phyloP scores from a whole-genome alignment of 352 stramenopile species.

The Phytophthora fragariae region DNA sequence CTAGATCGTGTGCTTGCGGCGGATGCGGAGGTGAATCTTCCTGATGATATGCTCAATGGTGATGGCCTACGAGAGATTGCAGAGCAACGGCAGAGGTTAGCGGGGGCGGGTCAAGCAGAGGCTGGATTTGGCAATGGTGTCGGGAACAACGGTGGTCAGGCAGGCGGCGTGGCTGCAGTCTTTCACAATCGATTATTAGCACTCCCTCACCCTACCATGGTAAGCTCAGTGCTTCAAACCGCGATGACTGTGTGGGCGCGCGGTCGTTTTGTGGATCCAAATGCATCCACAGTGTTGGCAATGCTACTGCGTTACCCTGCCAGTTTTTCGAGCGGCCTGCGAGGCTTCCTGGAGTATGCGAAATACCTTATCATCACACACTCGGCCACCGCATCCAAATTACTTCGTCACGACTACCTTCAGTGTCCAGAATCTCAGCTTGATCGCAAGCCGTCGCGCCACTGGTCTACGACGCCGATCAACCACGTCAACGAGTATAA shows the following conservation, averaged over 20 bases:
- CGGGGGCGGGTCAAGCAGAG: constrained; percentile 7
- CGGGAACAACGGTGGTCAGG: constrained; percentile 13
- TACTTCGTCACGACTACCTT: constrained; percentile 71
- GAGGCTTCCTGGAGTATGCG: constrained; percentile 73
- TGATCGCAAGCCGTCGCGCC: constrained; percentile 2
- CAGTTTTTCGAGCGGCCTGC: constrained; percentile 50
- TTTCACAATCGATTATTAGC: constrained; percentile 35
- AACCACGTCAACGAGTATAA: constrained; percentile 51
- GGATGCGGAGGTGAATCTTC: constrained; percentile 25
- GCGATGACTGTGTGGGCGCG: constrained; percentile 49
- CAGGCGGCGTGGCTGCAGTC: constrained; percentile 10
- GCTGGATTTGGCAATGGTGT: constrained; percentile 10
- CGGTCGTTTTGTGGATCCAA: constrained; percentile 52
- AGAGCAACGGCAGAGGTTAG: constrained; percentile 27
- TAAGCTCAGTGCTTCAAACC: constrained; percentile 53
- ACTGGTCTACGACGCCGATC: constrained; percentile 29
- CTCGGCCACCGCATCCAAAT: constrained; percentile 39
- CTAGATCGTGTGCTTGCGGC: constrained; percentile 21
- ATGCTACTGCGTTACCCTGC: constrained; percentile 45
- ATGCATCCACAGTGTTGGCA: constrained; percentile 35
- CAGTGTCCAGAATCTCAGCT: constrained; percentile 26
- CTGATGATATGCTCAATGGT: constrained; percentile 27
- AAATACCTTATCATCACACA: constrained; percentile 61
- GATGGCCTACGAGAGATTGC: constrained; percentile 17
- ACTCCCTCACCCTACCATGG: constrained; percentile 31